Percentiles rank a stretch among this genome's conserved stretches.
Evolutionary conservation across 768 basidiomycete genomes (phyloP).

Genomic region (Mycena galopus): DNA sequence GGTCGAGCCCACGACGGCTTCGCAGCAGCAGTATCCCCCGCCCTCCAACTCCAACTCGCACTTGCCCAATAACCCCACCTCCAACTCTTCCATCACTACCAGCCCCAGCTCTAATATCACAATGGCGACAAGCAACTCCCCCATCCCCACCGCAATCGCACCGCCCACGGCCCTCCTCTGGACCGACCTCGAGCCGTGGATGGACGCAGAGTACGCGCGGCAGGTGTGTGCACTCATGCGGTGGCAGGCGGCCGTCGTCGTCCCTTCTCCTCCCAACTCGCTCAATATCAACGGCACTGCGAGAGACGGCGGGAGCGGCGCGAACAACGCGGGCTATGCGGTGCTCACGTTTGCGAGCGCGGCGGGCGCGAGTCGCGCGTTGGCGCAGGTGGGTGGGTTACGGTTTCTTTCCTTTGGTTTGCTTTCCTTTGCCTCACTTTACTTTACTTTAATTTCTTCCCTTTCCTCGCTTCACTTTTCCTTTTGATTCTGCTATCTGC

Average conservation of each 20-base stretch:
- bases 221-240: slow-evolving; percentile 89
- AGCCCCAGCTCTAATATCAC: neutral
- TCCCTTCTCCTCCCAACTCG: neutral
- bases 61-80: too few species aligned
- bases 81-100: neutral
- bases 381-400: slow-evolving; percentile 23
- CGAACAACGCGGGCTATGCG: slow-evolving; percentile 64
- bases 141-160: slow-evolving; percentile 30
- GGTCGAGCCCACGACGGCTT: too few species aligned
- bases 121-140: slow-evolving; percentile 11
- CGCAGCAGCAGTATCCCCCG: too few species aligned
- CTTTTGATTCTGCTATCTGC: too few species aligned
- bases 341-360: slow-evolving; percentile 28
- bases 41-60: too few species aligned
- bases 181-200: slow-evolving; percentile 94
- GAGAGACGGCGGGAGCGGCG: slow-evolving; percentile 61
- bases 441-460: too few species aligned
- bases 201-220: slow-evolving; percentile 96
- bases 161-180: slow-evolving; percentile 78
- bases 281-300: slow-evolving; percentile 59
- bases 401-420: neutral
- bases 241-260: slow-evolving; percentile 82
- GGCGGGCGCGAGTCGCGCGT: slow-evolving; percentile 19
- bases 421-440: neutral
- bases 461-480: too few species aligned